Percentiles rank a stretch among this genome's conserved stretches.
Conservation (phyloP, 1,139 yeast genomes). For the Geotrichum australiense region DNA sequence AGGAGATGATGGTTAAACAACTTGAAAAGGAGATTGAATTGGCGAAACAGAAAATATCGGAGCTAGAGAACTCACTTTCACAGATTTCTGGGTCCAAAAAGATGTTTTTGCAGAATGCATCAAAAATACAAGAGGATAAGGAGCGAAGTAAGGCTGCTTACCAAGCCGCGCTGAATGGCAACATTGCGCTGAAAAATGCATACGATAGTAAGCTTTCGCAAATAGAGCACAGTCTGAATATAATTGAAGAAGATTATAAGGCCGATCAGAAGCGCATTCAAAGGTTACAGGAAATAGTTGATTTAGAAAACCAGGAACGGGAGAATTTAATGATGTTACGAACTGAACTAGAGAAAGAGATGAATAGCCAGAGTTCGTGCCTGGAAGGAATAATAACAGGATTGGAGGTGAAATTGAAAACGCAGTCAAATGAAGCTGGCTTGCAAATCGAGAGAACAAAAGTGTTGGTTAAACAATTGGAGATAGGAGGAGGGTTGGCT, state of each 20-base stretch:
- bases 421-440: too few species aligned
- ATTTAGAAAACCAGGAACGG: conserved; percentile 20
- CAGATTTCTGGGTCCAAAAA: conserved; percentile 7
- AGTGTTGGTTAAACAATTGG: too few species aligned
- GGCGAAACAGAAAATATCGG: conserved; percentile 16
- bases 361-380: conserved; percentile 21
- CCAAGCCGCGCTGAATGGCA: conserved; percentile 4
- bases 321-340: conserved; percentile 20
- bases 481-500: too few species aligned
- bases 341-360: conserved; percentile 19
- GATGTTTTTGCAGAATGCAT: conserved; percentile 6
- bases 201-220: conserved; percentile 14
- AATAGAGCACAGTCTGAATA: conserved; percentile 20
- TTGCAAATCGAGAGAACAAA: too few species aligned
- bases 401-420: too few species aligned
- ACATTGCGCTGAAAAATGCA: background rate
- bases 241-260: conserved; percentile 21
- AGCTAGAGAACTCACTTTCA: conserved; percentile 19
- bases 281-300: conserved; percentile 18
- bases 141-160: conserved; percentile 10
- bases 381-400: conserved; percentile 16
- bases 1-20: conserved; percentile 19
- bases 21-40: conserved; percentile 1
- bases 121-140: background rate
- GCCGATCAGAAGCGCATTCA: conserved; percentile 20